Conservation (phyloP, 73 alveolate genomes). For the Breviolum minutum region DNA sequence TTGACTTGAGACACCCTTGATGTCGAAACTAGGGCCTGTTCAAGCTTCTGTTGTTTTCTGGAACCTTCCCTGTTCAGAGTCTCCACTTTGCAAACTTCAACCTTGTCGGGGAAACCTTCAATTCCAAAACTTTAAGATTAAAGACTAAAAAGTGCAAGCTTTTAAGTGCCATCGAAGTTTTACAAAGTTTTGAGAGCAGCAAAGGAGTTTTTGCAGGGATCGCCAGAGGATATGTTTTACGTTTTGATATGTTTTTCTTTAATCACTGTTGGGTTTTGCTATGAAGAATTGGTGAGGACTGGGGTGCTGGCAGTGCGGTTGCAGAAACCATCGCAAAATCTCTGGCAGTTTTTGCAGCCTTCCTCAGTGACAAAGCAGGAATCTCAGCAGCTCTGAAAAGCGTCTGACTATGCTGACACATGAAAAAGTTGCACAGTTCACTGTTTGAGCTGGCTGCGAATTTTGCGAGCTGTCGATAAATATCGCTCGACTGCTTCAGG, state of each 20-base stretch:
- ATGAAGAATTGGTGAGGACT: neutral
- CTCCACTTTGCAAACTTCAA: too few species aligned
- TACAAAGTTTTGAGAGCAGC: too few species aligned
- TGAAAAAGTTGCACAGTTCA: neutral
- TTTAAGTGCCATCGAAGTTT: too few species aligned
- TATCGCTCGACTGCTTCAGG: neutral
- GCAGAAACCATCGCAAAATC: constrained; percentile 35
- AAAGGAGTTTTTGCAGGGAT: neutral
- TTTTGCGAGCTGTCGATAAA: neutral
- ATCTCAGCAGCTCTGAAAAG: neutral
- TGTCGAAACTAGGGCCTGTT: too few species aligned
- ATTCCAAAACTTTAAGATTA: too few species aligned
- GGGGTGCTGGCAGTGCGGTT: constrained; percentile 3
- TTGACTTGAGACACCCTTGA: too few species aligned
- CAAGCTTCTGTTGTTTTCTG: too few species aligned
- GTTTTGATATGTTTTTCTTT: neutral
- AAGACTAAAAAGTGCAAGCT: too few species aligned
- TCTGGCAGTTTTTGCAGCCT: constrained; percentile 37
- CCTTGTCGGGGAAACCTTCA: too few species aligned
- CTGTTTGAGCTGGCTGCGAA: neutral
- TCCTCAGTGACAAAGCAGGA: neutral
- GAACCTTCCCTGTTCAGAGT: too few species aligned
- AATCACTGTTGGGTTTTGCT: neutral
- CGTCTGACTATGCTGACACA: neutral
- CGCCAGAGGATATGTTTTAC: too few species aligned